Percentiles rank a stretch among this genome's conserved stretches.
Conservation (phyloP, 768 basidiomycete genomes). For the Tricholoma bakamatsutake region DNA sequence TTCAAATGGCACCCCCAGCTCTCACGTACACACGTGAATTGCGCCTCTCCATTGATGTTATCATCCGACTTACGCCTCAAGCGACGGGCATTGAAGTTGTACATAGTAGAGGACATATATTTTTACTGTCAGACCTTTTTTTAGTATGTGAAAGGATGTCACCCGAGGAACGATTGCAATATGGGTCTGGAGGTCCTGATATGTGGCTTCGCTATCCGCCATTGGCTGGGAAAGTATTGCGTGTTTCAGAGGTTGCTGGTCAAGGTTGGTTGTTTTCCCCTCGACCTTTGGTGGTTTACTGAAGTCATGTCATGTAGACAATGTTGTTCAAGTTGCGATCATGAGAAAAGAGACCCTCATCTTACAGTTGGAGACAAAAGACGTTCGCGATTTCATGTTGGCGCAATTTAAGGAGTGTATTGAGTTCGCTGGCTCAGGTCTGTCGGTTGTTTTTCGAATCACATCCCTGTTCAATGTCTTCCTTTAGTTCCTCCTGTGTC, state of each 20-base stretch:
- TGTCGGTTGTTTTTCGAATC: slow-evolving; percentile 25
- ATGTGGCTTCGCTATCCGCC: slow-evolving; percentile 96
- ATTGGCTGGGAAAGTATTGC: slow-evolving; percentile 88
- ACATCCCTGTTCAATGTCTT: slow-evolving; percentile 2
- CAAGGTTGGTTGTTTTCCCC: slow-evolving; percentile 41
- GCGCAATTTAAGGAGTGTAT: slow-evolving; percentile 79
- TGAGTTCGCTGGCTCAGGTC: slow-evolving; percentile 70
- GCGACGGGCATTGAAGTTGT: slow-evolving; percentile 69
- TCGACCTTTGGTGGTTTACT: neutral
- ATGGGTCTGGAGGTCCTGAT: slow-evolving; percentile 57
- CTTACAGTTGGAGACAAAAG: slow-evolving; percentile 53
- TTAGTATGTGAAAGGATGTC: slow-evolving; percentile 84
- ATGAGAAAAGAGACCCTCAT: slow-evolving; percentile 84
- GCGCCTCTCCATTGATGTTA: slow-evolving; percentile 63
- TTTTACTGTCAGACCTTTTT: slow-evolving; percentile 90
- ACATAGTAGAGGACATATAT: slow-evolving; percentile 77
- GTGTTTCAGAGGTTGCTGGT: slow-evolving; percentile 54
- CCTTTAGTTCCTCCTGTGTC: slow-evolving; percentile 47
- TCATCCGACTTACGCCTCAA: slow-evolving; percentile 72
- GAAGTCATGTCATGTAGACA: slow-evolving; percentile 38
- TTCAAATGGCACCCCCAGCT: slow-evolving; percentile 82
- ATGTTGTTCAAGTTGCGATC: slow-evolving; percentile 68
- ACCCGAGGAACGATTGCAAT: slow-evolving; percentile 49
- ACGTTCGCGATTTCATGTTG: slow-evolving; percentile 57
- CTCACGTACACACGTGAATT: slow-evolving; percentile 76